Evolutionary conservation across 768 basidiomycete species (phyloP), one percentile per base, ranked within the genome.

Genomic region (Grammothele lineata): DNA sequence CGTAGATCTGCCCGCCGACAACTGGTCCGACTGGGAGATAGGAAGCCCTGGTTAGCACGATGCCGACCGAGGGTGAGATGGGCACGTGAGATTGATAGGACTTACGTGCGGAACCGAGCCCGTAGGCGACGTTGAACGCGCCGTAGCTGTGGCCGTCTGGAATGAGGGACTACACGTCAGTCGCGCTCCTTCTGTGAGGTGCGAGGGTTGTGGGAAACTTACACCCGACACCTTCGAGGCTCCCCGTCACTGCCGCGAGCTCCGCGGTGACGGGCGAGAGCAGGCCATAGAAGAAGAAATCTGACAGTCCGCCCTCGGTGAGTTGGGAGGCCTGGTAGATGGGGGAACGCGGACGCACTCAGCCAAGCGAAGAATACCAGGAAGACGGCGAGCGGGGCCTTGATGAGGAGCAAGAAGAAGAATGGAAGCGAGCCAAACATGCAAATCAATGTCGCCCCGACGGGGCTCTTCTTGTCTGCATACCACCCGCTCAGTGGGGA

Each of bases 141-240:
- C 80, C 86, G 56, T 86, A 89, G 3, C 85, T 73, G 56, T 88
- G 85, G 1, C 76, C 86, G 62, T 83, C 87, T 88, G 54, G 9
- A 23, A 37, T 4, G n/a, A 48, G n/a, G n/a, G n/a, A n/a, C n/a
- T n/a, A n/a, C n/a, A 88, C 58, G 64, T 87, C 89, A 59, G 86
- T 86, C 0, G 79, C 81, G 3, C 80, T 85, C 55, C 86, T 89
- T 2, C 85, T 73, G 56, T 88, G 85, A 1, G 76, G 86, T 62
- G 83, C 87, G 87, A 54, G 9, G 24, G 37, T 4, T 15, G 47
- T 33, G 24, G 17, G 2, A 11, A 1, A 51, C 82, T 60, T 58
- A 80, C 85, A 90, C 24, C 86, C 87, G 30, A 89, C 71, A 3
- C 85, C 85, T 27, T 75, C 74, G 18, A 82, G 73, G 12, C 56